Conservation (phyloP, 176 grass and related monocot genomes). For the Puccinellia tenuiflora region DNA sequence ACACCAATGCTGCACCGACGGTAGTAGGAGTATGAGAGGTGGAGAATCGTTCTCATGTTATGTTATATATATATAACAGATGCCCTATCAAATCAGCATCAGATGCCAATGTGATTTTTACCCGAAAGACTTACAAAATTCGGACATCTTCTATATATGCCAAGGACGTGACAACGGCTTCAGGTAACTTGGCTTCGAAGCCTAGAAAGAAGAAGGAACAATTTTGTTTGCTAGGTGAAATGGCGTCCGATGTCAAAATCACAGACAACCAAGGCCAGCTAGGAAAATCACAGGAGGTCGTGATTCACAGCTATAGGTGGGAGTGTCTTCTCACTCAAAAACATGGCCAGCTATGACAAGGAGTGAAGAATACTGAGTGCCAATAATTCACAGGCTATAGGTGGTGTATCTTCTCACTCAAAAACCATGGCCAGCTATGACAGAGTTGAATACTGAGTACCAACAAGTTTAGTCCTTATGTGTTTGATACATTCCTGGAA, state of each 20-base stretch:
- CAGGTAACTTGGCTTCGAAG: slow-evolving; percentile 8
- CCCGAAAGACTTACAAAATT: not conserved
- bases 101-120: not conserved
- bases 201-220: not conserved
- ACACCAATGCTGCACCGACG: not conserved
- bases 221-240: not conserved
- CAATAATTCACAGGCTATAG: not conserved
- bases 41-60: not conserved
- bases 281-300: not conserved
- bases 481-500: not conserved
- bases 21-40: not conserved
- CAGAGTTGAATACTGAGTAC: not conserved
- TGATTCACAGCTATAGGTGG: not conserved
- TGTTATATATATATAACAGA: not conserved
- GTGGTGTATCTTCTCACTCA: not conserved
- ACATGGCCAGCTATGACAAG: not conserved
- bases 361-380: not conserved
- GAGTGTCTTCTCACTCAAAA: not conserved
- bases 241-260: not conserved
- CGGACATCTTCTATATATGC: not conserved
- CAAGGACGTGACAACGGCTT: not conserved
- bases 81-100: slow-evolving; percentile 27
- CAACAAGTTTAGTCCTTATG: not conserved
- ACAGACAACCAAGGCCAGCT: not conserved
- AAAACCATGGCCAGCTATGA: not conserved